A percentile compares a stretch with the other conserved stretches of the same genome.
Conservation (phyloP, 495 filamentous ascomycete genomes). For the Margaritispora aquatica region DNA sequence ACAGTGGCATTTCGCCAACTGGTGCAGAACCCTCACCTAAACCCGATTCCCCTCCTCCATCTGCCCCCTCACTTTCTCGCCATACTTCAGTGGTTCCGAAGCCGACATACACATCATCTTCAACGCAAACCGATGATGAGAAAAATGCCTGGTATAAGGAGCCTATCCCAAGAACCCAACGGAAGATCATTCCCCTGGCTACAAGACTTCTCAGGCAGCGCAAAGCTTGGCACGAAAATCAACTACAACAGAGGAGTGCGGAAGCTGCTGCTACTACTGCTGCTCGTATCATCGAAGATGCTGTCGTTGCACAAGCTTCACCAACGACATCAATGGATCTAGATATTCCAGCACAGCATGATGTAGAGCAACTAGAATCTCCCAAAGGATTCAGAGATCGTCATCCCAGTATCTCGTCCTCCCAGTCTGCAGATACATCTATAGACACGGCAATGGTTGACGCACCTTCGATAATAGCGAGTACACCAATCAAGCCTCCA, state of each 20-base stretch:
- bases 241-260: not conserved
- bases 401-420: slow-evolving; percentile 16
- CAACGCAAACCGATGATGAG: slow-evolving; percentile 44
- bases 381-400: slow-evolving; percentile 13
- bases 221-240: slow-evolving; percentile 24
- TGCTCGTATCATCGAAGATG: slow-evolving; percentile 1
- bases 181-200: slow-evolving; percentile 37
- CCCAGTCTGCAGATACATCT: slow-evolving; percentile 13
- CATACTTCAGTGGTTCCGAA: slow-evolving; percentile 27
- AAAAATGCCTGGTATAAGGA: slow-evolving; percentile 35
- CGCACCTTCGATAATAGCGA: slow-evolving; percentile 9
- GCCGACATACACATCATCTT: slow-evolving; percentile 34
- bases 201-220: slow-evolving; percentile 42
- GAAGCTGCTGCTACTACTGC: not conserved
- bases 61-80: slow-evolving; percentile 20
- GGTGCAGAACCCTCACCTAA: slow-evolving; percentile 13
- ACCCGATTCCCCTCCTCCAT: slow-evolving; percentile 1
- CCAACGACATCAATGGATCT: slow-evolving; percentile 18
- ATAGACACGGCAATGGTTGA: slow-evolving; percentile 19
- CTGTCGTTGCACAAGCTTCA: slow-evolving; percentile 3
- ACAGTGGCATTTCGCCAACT: slow-evolving; percentile 33
- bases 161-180: slow-evolving; percentile 32
- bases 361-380: slow-evolving; percentile 7
- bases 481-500: slow-evolving; percentile 22
- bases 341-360: slow-evolving; percentile 10